Evolutionary conservation across 2,329 filamentous ascomycete genomes (phyloP).

Genomic region (Fusarium kyushuense): DNA sequence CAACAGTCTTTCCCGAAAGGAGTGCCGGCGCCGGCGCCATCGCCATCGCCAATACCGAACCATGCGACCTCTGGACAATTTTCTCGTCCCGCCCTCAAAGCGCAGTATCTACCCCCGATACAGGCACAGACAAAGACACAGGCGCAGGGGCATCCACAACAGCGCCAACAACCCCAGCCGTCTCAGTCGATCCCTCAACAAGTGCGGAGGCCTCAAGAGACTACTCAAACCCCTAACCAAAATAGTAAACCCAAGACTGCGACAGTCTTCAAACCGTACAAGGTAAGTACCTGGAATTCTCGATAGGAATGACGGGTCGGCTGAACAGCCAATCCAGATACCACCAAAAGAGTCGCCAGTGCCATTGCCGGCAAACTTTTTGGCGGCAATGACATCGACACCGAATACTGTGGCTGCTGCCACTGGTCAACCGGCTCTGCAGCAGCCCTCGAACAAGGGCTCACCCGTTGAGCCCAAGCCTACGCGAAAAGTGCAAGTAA

Average conservation of each 20-base stretch:
- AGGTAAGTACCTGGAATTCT: conserved; percentile 50
- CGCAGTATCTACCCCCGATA: conserved; percentile 30
- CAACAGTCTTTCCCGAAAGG: conserved; percentile 21
- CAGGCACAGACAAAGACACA: conserved; percentile 11
- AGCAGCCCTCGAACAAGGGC: conserved; percentile 9
- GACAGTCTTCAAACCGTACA: conserved; percentile 48
- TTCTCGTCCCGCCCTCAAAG: conserved; percentile 39
- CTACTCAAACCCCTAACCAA: conserved; percentile 22
- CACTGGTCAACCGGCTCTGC: conserved; percentile 30
- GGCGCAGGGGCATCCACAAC: conserved; percentile 2
- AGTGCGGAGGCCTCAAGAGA: conserved; percentile 1
- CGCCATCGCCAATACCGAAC: neutral
- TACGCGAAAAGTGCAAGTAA: conserved; percentile 1
- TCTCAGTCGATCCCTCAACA: conserved; percentile 3
- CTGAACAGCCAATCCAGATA: conserved; percentile 50
- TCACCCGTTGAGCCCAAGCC: conserved; percentile 9
- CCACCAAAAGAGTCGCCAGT: conserved; percentile 59
- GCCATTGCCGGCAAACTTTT: conserved; percentile 58
- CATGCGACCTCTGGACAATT: conserved; percentile 19
- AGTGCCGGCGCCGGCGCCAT: neutral
- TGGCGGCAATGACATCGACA: conserved; percentile 56
- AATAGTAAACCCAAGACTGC: conserved; percentile 44
- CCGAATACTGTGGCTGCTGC: conserved; percentile 37
- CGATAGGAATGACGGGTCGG: conserved; percentile 44
- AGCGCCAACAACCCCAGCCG: neutral